Conservation (phyloP, 2,329 filamentous ascomycete species). For the Phialemoniopsis sp. region DNA sequence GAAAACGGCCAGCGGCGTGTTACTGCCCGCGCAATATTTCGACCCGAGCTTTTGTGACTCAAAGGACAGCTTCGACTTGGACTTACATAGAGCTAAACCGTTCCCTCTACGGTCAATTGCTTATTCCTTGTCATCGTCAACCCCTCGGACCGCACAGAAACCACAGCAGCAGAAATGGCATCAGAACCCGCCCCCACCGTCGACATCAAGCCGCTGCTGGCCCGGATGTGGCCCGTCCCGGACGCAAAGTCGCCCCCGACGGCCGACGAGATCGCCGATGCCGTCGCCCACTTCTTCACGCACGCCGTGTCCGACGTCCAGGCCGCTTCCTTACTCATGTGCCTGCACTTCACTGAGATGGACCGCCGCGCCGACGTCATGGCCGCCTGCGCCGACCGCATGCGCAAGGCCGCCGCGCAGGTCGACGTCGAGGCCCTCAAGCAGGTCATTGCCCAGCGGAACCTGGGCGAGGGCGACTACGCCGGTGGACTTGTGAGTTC, state of each 20-base stretch:
- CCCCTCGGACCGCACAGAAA: not conserved
- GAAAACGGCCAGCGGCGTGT: too few species aligned
- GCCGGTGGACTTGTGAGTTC: conserved; percentile 72
- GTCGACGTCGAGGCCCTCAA: conserved; percentile 63
- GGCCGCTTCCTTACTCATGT: conserved; percentile 80
- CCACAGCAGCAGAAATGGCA: conserved; percentile 14
- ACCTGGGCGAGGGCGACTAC: conserved; percentile 69
- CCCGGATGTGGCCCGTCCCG: conserved; percentile 63
- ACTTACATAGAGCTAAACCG: too few species aligned
- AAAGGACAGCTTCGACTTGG: too few species aligned
- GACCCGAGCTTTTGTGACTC: too few species aligned
- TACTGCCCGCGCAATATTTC: too few species aligned
- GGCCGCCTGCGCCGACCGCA: conserved; percentile 75
- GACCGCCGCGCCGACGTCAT: conserved; percentile 84
- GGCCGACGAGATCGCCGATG: conserved; percentile 81
- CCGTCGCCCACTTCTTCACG: conserved; percentile 87
- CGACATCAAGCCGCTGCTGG: conserved; percentile 69
- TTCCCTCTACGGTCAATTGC: not conserved
- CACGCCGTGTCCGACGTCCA: conserved; percentile 86
- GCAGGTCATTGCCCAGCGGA: conserved; percentile 55
- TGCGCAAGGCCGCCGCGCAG: conserved; percentile 74
- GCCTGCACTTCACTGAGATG: conserved; percentile 84
- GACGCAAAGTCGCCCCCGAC: conserved; percentile 45
- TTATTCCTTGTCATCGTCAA: not conserved
- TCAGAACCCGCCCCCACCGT: conserved; percentile 18